Evolutionary conservation across 1,284 basidiomycete species (phyloP).

Genomic region (Rhodotorula sp.): DNA sequence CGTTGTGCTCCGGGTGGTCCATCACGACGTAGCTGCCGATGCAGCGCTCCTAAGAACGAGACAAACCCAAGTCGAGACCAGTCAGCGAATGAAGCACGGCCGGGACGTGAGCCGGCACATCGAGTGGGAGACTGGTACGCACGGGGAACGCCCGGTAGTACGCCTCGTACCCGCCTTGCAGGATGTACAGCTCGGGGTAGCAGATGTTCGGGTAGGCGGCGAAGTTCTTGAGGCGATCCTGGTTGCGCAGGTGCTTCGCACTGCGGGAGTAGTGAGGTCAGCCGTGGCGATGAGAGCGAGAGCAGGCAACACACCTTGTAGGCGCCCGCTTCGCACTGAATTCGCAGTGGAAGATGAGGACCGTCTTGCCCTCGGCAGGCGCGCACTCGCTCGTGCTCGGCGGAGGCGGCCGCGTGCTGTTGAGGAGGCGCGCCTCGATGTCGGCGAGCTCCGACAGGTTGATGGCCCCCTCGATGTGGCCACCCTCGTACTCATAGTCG

Average conservation of each 20-base stretch:
- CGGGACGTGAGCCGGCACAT: neutral
- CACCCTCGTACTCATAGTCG: conserved; percentile 92
- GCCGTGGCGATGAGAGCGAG: conserved; percentile 33
- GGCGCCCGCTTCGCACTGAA: conserved; percentile 94
- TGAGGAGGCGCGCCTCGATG: conserved; percentile 77
- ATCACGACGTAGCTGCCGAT: conserved; percentile 81
- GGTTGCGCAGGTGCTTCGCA: conserved; percentile 86
- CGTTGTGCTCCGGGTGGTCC: conserved; percentile 84
- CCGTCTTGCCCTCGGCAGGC: conserved; percentile 61
- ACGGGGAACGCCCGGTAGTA: conserved; percentile 71
- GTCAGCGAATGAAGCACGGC: neutral
- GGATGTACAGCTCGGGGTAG: conserved; percentile 95
- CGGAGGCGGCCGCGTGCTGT: conserved; percentile 60
- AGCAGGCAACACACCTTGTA: conserved; percentile 70
- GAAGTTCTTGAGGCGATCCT: conserved; percentile 83
- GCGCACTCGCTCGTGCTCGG: conserved; percentile 79
- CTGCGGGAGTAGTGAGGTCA: conserved; percentile 53
- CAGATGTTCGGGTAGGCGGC: conserved; percentile 88
- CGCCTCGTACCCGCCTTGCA: conserved; percentile 90
- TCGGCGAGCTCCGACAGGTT: conserved; percentile 83
- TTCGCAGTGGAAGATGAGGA: conserved; percentile 97
- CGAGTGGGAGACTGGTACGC: conserved; percentile 24
- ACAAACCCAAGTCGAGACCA: neutral
- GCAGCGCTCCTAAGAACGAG: conserved; percentile 60
- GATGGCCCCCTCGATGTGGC: conserved; percentile 87